These are phyloP conservation scores for Paecilomyces sp. DNA, from an alignment of 2,329 filamentous ascomycete genomes.

Conservation along the genomic window DNA sequence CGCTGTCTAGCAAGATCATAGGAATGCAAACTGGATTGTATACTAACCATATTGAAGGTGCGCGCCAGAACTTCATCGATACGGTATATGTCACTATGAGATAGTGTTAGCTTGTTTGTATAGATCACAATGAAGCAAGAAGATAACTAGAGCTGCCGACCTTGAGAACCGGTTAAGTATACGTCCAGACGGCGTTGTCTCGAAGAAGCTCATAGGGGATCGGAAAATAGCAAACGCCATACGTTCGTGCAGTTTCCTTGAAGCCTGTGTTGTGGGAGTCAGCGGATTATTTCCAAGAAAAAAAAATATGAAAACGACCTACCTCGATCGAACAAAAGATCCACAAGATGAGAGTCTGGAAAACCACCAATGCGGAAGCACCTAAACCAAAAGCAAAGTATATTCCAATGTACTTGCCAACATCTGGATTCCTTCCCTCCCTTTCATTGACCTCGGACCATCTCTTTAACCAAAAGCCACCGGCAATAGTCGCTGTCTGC, in stretches of 20 bases:
- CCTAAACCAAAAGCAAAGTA: slow-evolving; percentile 95
- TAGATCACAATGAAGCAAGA: neutral
- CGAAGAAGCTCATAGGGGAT: slow-evolving; percentile 97
- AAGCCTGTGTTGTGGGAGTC: slow-evolving; percentile 54
- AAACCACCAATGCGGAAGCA: slow-evolving; percentile 72
- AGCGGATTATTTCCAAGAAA: slow-evolving; percentile 4
- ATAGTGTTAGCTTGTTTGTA: neutral
- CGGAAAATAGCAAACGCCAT: slow-evolving; percentile 98
- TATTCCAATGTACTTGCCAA: slow-evolving; percentile 87
- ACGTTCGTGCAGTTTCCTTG: slow-evolving; percentile 88
- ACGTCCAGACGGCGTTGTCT: slow-evolving; percentile 91
- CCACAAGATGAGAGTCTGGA: slow-evolving; percentile 94
- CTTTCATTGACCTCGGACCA: slow-evolving; percentile 78
- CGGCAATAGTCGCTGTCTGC: slow-evolving; percentile 75
- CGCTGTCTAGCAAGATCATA: slow-evolving; percentile 20
- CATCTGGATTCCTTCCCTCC: slow-evolving; percentile 60
- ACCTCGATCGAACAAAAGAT: slow-evolving; percentile 99
- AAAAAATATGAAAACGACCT: slow-evolving; percentile 20
- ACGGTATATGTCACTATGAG: slow-evolving; percentile 45
- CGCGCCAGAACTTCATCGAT: slow-evolving; percentile 91
- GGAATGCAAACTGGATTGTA: slow-evolving; percentile 2
- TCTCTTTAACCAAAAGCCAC: slow-evolving; percentile 85
- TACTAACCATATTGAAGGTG: slow-evolving; percentile 85
- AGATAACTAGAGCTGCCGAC: slow-evolving; percentile 38
- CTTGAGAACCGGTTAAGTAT: slow-evolving; percentile 96